These are phyloP conservation scores for Mycogone perniciosa DNA, from an alignment of 2,329 filamentous ascomycete genomes.

Conservation along the genomic window DNA sequence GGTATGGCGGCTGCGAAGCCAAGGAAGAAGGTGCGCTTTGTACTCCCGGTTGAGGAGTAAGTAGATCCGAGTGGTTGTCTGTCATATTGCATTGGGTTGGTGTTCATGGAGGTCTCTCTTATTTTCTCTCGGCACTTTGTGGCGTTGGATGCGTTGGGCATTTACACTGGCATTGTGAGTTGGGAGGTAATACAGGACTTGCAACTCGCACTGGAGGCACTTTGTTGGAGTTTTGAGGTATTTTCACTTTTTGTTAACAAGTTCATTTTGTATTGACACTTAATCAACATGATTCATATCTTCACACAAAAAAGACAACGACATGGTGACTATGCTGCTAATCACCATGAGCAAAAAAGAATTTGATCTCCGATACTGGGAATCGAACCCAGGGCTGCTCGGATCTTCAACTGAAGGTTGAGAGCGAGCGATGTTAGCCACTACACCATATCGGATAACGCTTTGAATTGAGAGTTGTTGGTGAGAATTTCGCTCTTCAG, in stretches of 20 bases:
- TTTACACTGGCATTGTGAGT: too few relatives aligned
- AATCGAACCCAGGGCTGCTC: slow-evolving; percentile 32
- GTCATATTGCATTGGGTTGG: slow-evolving; percentile 20
- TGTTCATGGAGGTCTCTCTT: slow-evolving; percentile 6
- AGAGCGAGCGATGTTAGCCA: slow-evolving; percentile 33
- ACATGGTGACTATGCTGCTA: not conserved
- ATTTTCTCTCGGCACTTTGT: not conserved
- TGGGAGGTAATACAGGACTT: too few relatives aligned
- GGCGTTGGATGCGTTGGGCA: too few relatives aligned
- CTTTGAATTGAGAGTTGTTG: not conserved
- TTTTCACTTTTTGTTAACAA: not conserved
- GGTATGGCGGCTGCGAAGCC: slow-evolving; percentile 39
- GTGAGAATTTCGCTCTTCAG: too few relatives aligned
- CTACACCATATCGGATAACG: slow-evolving; percentile 29
- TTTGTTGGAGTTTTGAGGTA: not conserved
- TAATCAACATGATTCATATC: not conserved
- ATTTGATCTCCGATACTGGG: slow-evolving; percentile 25
- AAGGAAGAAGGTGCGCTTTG: slow-evolving; percentile 51
- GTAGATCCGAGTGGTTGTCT: not conserved
- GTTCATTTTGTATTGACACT: not conserved
- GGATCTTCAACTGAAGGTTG: slow-evolving; percentile 17
- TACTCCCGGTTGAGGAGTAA: slow-evolving; percentile 40
- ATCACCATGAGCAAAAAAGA: not conserved
- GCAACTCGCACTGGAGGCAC: not conserved
- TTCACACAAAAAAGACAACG: not conserved